phyloP scores from a whole-genome alignment of 257 asterid species.

The Jacaranda copaia region DNA sequence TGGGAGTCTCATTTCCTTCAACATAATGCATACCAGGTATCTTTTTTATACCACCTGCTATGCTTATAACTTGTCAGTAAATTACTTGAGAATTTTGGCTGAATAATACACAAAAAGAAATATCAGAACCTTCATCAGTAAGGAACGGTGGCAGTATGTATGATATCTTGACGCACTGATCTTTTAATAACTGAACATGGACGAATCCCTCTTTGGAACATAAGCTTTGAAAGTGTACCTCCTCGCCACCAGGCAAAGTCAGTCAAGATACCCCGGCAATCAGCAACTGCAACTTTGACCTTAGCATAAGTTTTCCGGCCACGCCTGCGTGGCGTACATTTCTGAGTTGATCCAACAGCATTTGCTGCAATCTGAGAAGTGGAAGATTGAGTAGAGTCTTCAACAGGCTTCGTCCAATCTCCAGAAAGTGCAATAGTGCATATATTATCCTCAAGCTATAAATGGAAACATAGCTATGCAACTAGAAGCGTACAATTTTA shows the following conservation, averaged over 20 bases:
- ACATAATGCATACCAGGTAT: constrained; percentile 65
- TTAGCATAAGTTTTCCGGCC: constrained; percentile 63
- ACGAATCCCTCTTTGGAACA: constrained; percentile 66
- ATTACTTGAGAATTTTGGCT: constrained; percentile 14
- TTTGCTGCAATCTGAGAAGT: constrained; percentile 49
- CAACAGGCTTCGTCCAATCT: constrained; percentile 79
- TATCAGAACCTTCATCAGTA: constrained; percentile 23
- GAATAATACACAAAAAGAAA: constrained; percentile 12
- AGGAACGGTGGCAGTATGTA: constrained; percentile 12
- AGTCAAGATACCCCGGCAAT: constrained; percentile 41
- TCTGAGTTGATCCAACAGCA: constrained; percentile 70
- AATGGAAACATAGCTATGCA: constrained; percentile 40
- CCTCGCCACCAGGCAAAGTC: constrained; percentile 89
- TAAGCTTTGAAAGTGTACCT: constrained; percentile 55
- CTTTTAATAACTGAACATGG: constrained; percentile 60
- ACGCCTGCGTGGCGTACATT: constrained; percentile 79
- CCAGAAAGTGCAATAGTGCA: constrained; percentile 70
- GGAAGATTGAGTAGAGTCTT: constrained; percentile 60
- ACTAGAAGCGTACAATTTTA: constrained; percentile 19
- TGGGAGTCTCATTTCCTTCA: constrained; percentile 67
- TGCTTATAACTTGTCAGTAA: constrained; percentile 37
- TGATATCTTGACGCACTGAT: constrained; percentile 73
- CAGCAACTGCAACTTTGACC: constrained; percentile 56
- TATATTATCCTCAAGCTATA: constrained; percentile 82
- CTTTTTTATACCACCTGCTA: constrained; percentile 70